Conservation (phyloP, 805 yeast genomes). For the Suhomyces sp. region DNA sequence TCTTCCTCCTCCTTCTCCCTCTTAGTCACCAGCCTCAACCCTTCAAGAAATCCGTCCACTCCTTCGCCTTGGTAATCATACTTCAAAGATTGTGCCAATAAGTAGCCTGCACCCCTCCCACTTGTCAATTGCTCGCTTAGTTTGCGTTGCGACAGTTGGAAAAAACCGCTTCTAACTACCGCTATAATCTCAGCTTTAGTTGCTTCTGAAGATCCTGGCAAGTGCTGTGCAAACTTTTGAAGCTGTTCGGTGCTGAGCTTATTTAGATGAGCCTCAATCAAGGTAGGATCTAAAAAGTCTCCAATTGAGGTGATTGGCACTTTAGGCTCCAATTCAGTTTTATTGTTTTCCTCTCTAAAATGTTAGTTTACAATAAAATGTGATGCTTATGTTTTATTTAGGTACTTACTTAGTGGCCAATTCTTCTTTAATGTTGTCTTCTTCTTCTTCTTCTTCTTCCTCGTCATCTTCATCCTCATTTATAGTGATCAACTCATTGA, state of each 20-base stretch:
- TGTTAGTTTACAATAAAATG: too few species aligned
- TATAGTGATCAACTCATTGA: slow-evolving; percentile 47
- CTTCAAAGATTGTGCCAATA: slow-evolving; percentile 50
- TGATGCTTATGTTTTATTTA: not conserved
- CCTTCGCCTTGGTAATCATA: slow-evolving; percentile 57
- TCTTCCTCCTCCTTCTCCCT: slow-evolving; percentile 11
- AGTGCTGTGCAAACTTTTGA: slow-evolving; percentile 31
- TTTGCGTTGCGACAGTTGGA: slow-evolving; percentile 41
- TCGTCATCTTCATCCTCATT: slow-evolving; percentile 40
- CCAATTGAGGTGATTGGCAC: slow-evolving; percentile 32
- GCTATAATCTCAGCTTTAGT: slow-evolving; percentile 39
- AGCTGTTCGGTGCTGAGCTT: slow-evolving; percentile 35
- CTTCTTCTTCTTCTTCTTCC: slow-evolving; percentile 18
- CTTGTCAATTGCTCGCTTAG: slow-evolving; percentile 43
- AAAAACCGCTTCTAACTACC: slow-evolving; percentile 50
- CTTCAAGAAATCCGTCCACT: slow-evolving; percentile 47
- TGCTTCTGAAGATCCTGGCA: slow-evolving; percentile 41
- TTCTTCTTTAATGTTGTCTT: slow-evolving; percentile 14
- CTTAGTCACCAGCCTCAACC: slow-evolving; percentile 33
- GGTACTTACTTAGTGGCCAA: slow-evolving; percentile 18
- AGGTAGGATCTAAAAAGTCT: slow-evolving; percentile 33
- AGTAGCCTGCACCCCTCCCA: slow-evolving; percentile 44
- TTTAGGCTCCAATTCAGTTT: slow-evolving; percentile 6
- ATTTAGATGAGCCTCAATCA: slow-evolving; percentile 33
- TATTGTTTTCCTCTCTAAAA: too few species aligned